Base-by-base conservation (phyloP, 1,284 basidiomycete genomes). In the Cutaneotrichosporon cavernicola region DNA sequence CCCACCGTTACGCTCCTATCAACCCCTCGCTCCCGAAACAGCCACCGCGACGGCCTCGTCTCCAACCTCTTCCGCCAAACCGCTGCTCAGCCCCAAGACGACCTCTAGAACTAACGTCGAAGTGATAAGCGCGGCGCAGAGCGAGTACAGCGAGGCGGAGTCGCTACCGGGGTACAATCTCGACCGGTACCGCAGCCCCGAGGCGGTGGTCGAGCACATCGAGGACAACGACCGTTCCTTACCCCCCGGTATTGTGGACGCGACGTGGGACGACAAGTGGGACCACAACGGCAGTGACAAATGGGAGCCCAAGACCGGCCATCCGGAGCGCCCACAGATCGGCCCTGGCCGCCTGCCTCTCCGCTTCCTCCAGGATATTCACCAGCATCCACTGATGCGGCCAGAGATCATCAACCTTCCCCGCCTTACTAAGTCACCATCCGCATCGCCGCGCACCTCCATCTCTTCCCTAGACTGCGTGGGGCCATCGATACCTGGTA, bases 131-230 rank as follows among this genome's bases (percentile, higher is more conserved):
- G 18, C 47, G 21, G 34, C 14, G 16, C n/a, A 26, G 32, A 22
- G 22, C 16, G 4, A 50, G 11, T 50, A 30, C 14, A 26, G 22
- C 22, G 49, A 50, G 31, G 5, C 56, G 5, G 66, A 63, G 6
- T 22, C 36, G 6, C 58, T 65, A 4, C 68, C 63, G 1, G 47
- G 51, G 2, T 60, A 55, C 36, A 52, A 56, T 26, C 31, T 6
- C 18, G 43, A 46, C 16, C 36, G 47, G 9, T 79, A 77, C 62
- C 72, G 77, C 40, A 69, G 73, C 0, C 77, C 77, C 21, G 77
- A 79, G 63, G 69, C 73, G 1, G 75, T 79, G 30, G 68, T 75
- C 26, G 77, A 79, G 56, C 69, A 69, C 4, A 51, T 68, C 18
- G 75, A 76, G 21, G 77, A 77, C 38, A 60, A 70, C 5, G 70